A percentile compares a stretch with the other conserved stretches of the same genome.
phyloP scores from a whole-genome alignment of 2,329 filamentous ascomycete genomes.

The Aspergillus fischeri region DNA sequence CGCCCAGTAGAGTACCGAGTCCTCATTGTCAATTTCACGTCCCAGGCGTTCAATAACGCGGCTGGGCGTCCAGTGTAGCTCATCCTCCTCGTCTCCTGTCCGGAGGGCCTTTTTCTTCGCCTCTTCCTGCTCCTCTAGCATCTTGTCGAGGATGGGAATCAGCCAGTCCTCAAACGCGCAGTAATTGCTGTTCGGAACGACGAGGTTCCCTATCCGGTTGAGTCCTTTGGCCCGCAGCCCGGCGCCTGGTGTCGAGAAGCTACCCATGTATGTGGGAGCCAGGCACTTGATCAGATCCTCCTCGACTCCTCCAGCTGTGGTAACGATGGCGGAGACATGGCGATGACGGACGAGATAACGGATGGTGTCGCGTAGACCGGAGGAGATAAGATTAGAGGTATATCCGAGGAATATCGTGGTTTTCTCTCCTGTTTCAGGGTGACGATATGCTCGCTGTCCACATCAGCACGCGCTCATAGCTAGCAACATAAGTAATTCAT shows the following conservation, averaged over 20 bases:
- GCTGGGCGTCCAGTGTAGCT: constrained; percentile 87
- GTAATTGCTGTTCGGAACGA: constrained; percentile 96
- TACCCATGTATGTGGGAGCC: constrained; percentile 85
- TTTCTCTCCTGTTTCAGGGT: constrained; percentile 70
- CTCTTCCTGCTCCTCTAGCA: constrained; percentile 90
- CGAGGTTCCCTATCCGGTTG: constrained; percentile 92
- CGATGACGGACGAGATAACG: constrained; percentile 90
- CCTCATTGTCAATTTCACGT: constrained; percentile 88
- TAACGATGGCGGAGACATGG: constrained; percentile 89
- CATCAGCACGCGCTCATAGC: constrained; percentile 14
- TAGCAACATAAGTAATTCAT: not conserved
- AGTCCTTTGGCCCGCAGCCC: constrained; percentile 77
- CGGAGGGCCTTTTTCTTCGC: constrained; percentile 54
- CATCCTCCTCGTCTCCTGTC: constrained; percentile 51
- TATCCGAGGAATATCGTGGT: constrained; percentile 97
- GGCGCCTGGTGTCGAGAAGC: constrained; percentile 73
- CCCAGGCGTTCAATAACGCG: constrained; percentile 87
- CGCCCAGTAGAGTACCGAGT: constrained; percentile 94
- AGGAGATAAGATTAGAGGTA: constrained; percentile 96
- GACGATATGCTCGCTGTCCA: constrained; percentile 68
- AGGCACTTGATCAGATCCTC: constrained; percentile 99
- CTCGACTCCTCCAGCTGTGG: constrained; percentile 90
- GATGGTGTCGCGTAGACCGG: constrained; percentile 83
- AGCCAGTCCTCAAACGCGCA: constrained; percentile 98
- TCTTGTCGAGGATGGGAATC: constrained; percentile 86